phyloP scores from a whole-genome alignment of 306 rosid species.

The Begonia fuchsioides region DNA sequence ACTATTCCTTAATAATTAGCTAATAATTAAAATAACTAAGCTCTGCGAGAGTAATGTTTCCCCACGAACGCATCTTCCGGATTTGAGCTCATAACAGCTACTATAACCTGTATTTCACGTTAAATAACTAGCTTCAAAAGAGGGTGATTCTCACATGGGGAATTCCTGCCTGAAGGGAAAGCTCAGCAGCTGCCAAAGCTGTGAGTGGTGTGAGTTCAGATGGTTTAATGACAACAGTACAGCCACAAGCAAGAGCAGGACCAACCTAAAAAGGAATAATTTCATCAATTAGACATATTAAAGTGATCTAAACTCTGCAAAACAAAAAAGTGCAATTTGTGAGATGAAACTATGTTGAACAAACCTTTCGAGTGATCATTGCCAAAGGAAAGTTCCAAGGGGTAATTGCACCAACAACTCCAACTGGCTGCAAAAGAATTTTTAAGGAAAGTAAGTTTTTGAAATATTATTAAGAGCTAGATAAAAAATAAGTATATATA shows the following conservation, averaged over 20 bases:
- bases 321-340: too few species aligned
- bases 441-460: background rate
- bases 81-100: too few species aligned
- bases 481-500: too few species aligned
- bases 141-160: slow-evolving; percentile 35
- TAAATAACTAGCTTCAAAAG: too few species aligned
- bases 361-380: slow-evolving; percentile 91
- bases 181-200: slow-evolving; percentile 97
- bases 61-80: too few species aligned
- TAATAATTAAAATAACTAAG: too few species aligned
- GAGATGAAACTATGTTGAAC: slow-evolving; percentile 8
- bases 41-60: too few species aligned
- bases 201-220: slow-evolving; percentile 95
- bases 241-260: slow-evolving; percentile 98
- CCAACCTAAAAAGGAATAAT: slow-evolving; percentile 57
- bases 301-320: too few species aligned
- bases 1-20: too few species aligned
- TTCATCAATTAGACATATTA: background rate
- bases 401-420: slow-evolving; percentile 86
- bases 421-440: slow-evolving; percentile 69
- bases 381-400: slow-evolving; percentile 99
- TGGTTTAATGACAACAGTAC: slow-evolving; percentile 91
- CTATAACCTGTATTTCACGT: too few species aligned
- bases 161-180: slow-evolving; percentile 89
- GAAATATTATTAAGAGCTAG: background rate